Conservation (phyloP, 306 rosid genomes). For the Cucurbita ficifolia region DNA sequence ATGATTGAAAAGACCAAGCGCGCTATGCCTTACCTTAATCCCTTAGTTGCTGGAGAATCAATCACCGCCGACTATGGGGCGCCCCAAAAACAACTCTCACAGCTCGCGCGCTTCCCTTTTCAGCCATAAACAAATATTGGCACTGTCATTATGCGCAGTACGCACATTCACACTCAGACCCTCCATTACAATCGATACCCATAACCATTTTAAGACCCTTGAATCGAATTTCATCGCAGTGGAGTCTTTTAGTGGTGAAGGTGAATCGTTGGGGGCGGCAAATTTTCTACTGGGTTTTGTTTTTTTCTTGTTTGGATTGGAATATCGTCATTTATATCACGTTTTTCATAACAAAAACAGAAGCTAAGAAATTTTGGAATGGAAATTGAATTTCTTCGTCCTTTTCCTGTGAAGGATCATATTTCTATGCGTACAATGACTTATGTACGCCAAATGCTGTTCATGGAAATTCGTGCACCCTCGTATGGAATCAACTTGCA, state of each 20-base stretch:
- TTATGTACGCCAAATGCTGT: no score
- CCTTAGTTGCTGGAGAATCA: neutral
- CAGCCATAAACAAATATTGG: neutral
- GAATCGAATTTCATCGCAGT: neutral
- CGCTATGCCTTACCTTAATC: neutral
- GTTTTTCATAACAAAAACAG: neutral
- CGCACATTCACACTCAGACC: neutral
- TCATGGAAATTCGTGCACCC: no score
- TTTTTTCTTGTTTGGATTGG: neutral
- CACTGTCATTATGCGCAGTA: neutral
- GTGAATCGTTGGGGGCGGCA: neutral
- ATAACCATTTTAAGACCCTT: neutral
- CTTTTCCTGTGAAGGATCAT: neutral
- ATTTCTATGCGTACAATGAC: no score
- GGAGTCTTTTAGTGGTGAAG: neutral
- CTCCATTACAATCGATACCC: neutral
- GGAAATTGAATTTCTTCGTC: neutral
- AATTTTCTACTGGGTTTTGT: neutral
- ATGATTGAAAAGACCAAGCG: neutral
- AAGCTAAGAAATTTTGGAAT: neutral
- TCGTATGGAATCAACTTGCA: no score
- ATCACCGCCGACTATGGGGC: neutral
- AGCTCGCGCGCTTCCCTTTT: neutral
- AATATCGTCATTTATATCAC: neutral
- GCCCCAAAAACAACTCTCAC: neutral